phyloP scores from a whole-genome alignment of 1,139 yeast species.

The Saccharomyces hybrid region DNA sequence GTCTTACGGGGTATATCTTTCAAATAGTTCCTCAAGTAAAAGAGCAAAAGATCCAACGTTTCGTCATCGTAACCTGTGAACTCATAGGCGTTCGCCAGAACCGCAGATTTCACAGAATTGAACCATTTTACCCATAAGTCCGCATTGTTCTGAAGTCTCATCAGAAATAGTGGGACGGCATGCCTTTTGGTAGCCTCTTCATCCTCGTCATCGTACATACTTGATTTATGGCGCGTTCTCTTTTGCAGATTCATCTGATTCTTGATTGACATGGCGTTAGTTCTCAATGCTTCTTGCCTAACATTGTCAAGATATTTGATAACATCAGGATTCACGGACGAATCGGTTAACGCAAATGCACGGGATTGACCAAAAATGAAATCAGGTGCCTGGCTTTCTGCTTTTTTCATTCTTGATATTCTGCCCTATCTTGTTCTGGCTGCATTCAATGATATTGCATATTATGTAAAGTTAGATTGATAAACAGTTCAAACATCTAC shows the following conservation, averaged over 20 bases:
- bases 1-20: background rate
- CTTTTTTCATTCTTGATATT: slow-evolving; percentile 3
- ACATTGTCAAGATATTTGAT: slow-evolving; percentile 22
- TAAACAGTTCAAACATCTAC: background rate
- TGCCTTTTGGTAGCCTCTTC: background rate
- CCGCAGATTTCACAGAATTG: slow-evolving; percentile 2
- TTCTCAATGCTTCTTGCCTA: slow-evolving; percentile 25
- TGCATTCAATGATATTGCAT: background rate
- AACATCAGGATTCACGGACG: slow-evolving; percentile 24
- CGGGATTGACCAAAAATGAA: slow-evolving; percentile 27
- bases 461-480: background rate
- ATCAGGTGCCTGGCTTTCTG: slow-evolving; percentile 14
- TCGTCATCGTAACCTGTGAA: slow-evolving; percentile 16
- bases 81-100: slow-evolving; percentile 8
- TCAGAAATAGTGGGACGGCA: slow-evolving; percentile 2
- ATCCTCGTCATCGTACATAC: slow-evolving; percentile 23
- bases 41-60: slow-evolving; percentile 15
- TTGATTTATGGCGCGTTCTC: slow-evolving; percentile 11
- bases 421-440: too few species aligned
- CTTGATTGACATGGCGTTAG: slow-evolving; percentile 13
- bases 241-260: background rate
- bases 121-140: slow-evolving; percentile 17
- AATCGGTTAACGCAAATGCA: slow-evolving; percentile 23
- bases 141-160: slow-evolving; percentile 7
- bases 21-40: slow-evolving; percentile 14